These are phyloP conservation scores for Yamadazyma endophytica DNA, from an alignment of 805 yeast species.

Conservation along the genomic window DNA sequence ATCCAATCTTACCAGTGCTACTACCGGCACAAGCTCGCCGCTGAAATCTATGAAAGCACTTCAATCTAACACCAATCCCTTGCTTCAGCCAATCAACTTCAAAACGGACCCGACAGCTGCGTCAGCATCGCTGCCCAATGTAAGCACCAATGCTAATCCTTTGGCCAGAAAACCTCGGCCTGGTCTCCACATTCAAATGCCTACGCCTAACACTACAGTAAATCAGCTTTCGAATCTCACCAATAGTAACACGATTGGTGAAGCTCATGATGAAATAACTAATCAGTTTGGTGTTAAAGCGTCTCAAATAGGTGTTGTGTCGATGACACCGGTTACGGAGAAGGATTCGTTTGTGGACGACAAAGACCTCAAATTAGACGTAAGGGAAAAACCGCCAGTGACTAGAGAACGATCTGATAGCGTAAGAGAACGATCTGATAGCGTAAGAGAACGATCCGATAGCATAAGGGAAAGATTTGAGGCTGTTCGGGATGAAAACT, in stretches of 20 bases:
- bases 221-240: conserved; percentile 35
- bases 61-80: conserved; percentile 39
- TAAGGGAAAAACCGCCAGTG: too few species aligned
- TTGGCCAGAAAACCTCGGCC: conserved; percentile 16
- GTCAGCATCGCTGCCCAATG: conserved; percentile 1
- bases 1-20: conserved; percentile 12
- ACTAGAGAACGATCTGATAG: conserved; percentile 14
- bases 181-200: conserved; percentile 67
- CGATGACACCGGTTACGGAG: conserved; percentile 82
- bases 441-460: too few species aligned
- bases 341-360: conserved; percentile 25
- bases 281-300: conserved; percentile 69
- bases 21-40: conserved; percentile 28
- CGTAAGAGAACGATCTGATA: too few species aligned
- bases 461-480: too few species aligned
- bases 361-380: conserved; percentile 1
- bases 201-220: conserved; percentile 51
- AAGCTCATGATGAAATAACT: conserved; percentile 40
- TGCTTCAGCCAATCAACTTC: conserved; percentile 54
- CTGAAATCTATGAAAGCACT: conserved; percentile 49
- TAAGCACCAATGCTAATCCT: conserved; percentile 12
- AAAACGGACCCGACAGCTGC: conserved; percentile 17
- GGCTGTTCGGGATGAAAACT: too few species aligned
- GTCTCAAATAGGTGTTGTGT: conserved; percentile 48
- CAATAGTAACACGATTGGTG: conserved; percentile 19